Evolutionary conservation across 2,329 filamentous ascomycete genomes (phyloP).

Genomic region (Hymenoscyphus fructigenus): DNA sequence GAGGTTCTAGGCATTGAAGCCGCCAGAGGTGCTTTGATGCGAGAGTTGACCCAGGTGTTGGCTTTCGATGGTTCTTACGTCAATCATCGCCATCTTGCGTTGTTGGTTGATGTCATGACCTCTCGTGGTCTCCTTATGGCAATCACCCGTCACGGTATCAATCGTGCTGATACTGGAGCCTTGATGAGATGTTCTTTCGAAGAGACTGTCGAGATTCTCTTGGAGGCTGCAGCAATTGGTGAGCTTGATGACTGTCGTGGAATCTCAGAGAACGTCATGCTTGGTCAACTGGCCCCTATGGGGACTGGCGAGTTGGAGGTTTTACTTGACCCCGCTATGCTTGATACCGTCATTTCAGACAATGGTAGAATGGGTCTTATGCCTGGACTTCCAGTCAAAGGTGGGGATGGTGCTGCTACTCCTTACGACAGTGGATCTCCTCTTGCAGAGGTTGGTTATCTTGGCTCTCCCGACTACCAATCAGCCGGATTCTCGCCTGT

Average conservation of each 20-base stretch:
- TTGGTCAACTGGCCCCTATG: constrained; percentile 95
- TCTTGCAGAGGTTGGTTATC: constrained; percentile 68
- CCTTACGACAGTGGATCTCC: constrained; percentile 90
- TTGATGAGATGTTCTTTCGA: constrained; percentile 99
- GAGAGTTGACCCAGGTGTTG: constrained; percentile 87
- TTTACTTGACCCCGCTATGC: constrained; percentile 89
- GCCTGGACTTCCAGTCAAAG: constrained; percentile 75
- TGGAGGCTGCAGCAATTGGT: constrained; percentile 91
- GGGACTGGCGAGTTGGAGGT: constrained; percentile 96
- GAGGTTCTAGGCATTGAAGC: constrained; percentile 97
- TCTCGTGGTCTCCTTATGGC: constrained; percentile 91
- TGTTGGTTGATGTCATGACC: constrained; percentile 97
- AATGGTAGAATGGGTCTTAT: constrained; percentile 83
- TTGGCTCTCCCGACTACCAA: constrained; percentile 60
- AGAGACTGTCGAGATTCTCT: constrained; percentile 96
- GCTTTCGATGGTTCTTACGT: constrained; percentile 99
- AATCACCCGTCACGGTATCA: constrained; percentile 97
- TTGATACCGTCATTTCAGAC: constrained; percentile 91
- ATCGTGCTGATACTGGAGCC: constrained; percentile 94
- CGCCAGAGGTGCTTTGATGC: constrained; percentile 79
- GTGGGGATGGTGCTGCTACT: constrained; percentile 79
- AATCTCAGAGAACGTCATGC: constrained; percentile 98
- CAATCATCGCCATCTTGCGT: constrained; percentile 94
- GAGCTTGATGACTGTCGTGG: constrained; percentile 97
- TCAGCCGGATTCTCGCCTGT: constrained; percentile 74